phyloP scores from a whole-genome alignment of 306 rosid species.

The Sesbania bispinosa region DNA sequence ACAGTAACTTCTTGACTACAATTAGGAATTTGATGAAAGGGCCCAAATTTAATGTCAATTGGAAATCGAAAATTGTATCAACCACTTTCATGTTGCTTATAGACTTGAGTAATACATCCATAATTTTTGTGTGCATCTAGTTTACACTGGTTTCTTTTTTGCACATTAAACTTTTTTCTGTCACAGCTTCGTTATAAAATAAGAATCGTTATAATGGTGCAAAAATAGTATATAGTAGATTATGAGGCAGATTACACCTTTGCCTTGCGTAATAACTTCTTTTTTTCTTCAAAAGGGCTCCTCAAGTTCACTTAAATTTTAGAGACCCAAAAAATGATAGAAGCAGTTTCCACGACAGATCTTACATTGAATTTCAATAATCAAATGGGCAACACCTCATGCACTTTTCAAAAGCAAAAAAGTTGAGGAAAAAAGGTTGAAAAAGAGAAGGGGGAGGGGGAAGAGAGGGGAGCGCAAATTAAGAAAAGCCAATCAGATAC shows the following conservation, averaged over 20 bases:
- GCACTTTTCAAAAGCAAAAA: background rate
- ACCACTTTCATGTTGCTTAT: background rate
- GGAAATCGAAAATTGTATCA: background rate
- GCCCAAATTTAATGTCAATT: too few species aligned
- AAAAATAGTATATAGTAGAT: too few species aligned
- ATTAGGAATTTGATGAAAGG: background rate
- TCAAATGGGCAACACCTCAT: background rate
- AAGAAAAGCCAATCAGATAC: constrained; percentile 9
- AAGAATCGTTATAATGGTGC: too few species aligned
- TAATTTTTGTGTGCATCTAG: too few species aligned
- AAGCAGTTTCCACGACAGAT: background rate
- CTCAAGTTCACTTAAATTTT: background rate
- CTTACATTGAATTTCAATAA: constrained; percentile 6
- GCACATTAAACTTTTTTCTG: too few species aligned
- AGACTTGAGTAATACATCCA: too few species aligned
- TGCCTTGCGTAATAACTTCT: too few species aligned
- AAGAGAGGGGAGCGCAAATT: background rate
- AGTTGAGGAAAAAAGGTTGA: background rate
- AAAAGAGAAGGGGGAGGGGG: background rate
- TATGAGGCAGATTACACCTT: too few species aligned
- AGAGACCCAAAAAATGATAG: background rate
- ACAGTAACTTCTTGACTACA: too few species aligned
- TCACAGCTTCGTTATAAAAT: too few species aligned
- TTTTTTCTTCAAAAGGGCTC: background rate
- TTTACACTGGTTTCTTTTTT: too few species aligned